These are phyloP conservation scores for Domatiomyces catenatus DNA, from an alignment of 2,329 filamentous ascomycete genomes.

Conservation along the genomic window DNA sequence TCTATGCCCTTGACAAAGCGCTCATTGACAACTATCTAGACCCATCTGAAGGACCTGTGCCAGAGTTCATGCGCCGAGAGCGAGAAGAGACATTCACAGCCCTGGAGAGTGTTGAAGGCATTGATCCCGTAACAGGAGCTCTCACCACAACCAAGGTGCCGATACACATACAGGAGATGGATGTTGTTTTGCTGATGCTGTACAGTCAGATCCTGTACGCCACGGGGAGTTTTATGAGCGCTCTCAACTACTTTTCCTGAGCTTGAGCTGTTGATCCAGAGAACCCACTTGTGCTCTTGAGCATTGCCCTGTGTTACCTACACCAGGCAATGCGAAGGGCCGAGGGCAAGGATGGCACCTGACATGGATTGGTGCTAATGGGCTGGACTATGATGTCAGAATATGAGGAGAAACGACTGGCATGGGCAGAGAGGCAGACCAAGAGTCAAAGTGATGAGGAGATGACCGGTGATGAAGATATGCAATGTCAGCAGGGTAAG, in stretches of 20 bases:
- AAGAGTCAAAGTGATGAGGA: neutral
- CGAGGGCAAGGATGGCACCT: constrained; percentile 56
- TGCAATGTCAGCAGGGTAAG: too few species aligned
- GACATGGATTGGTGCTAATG: constrained; percentile 75
- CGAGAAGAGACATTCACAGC: constrained; percentile 7
- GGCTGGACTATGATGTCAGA: constrained; percentile 65
- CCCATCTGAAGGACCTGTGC: constrained; percentile 22
- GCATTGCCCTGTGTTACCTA: constrained; percentile 69
- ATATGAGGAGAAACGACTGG: constrained; percentile 48
- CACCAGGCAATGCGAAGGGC: constrained; percentile 71
- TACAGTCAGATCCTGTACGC: constrained; percentile 83
- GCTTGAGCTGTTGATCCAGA: constrained; percentile 33
- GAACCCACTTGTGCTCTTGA: constrained; percentile 56
- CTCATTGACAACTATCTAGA: constrained; percentile 34
- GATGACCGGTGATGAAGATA: neutral
- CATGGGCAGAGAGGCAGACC: constrained; percentile 1
- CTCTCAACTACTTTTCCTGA: constrained; percentile 75
- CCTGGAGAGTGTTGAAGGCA: constrained; percentile 17
- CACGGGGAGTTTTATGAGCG: constrained; percentile 67
- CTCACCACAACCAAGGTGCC: constrained; percentile 7
- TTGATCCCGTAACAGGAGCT: neutral
- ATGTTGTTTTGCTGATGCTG: constrained; percentile 67
- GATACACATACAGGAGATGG: constrained; percentile 38
- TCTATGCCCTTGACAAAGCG: constrained; percentile 73
- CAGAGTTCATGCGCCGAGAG: constrained; percentile 16